These are phyloP conservation scores for Cetradonia linearis DNA, from an alignment of 495 filamentous ascomycete species.

Conservation along the genomic window DNA sequence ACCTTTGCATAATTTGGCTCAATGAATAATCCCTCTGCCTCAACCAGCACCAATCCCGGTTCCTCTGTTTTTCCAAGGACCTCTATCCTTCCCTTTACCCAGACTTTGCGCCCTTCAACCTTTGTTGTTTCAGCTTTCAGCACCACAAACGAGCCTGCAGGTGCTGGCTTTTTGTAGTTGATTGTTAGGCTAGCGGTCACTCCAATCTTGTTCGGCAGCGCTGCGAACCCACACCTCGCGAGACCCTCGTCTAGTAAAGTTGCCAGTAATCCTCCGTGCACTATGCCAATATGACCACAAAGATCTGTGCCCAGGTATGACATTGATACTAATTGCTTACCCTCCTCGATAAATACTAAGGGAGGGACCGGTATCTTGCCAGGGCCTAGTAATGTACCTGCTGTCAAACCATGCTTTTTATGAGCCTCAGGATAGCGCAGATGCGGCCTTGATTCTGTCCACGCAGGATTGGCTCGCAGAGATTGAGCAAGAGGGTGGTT, in stretches of 20 bases:
- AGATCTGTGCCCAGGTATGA: slow-evolving; percentile 71
- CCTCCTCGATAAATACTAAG: slow-evolving; percentile 60
- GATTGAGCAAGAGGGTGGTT: slow-evolving; percentile 58
- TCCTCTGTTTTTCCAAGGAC: slow-evolving; percentile 55
- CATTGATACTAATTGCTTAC: slow-evolving; percentile 63
- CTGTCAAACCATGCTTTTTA: slow-evolving; percentile 68
- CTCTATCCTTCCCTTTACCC: slow-evolving; percentile 88
- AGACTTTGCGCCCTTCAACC: slow-evolving; percentile 91
- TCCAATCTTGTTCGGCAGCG: slow-evolving; percentile 77
- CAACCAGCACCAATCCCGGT: slow-evolving; percentile 56
- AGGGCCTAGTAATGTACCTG: slow-evolving; percentile 64
- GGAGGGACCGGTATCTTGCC: slow-evolving; percentile 77
- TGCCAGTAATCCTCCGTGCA: slow-evolving; percentile 85
- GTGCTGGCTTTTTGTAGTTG: slow-evolving; percentile 73
- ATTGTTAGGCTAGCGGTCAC: slow-evolving; percentile 88
- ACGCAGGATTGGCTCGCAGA: slow-evolving; percentile 57
- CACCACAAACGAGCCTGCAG: slow-evolving; percentile 67
- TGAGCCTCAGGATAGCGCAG: slow-evolving; percentile 63
- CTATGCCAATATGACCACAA: slow-evolving; percentile 83
- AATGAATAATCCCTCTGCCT: slow-evolving; percentile 79
- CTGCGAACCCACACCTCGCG: slow-evolving; percentile 81
- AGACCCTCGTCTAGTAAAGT: slow-evolving; percentile 89
- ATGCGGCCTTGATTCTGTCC: slow-evolving; percentile 73
- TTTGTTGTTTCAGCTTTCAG: slow-evolving; percentile 72
- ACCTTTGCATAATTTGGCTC: slow-evolving; percentile 77